Percentiles rank a stretch among this genome's conserved stretches.
These are phyloP conservation scores for Wickerhamiella kurtzmanii DNA, from an alignment of 805 yeast species.

Conservation along the genomic window DNA sequence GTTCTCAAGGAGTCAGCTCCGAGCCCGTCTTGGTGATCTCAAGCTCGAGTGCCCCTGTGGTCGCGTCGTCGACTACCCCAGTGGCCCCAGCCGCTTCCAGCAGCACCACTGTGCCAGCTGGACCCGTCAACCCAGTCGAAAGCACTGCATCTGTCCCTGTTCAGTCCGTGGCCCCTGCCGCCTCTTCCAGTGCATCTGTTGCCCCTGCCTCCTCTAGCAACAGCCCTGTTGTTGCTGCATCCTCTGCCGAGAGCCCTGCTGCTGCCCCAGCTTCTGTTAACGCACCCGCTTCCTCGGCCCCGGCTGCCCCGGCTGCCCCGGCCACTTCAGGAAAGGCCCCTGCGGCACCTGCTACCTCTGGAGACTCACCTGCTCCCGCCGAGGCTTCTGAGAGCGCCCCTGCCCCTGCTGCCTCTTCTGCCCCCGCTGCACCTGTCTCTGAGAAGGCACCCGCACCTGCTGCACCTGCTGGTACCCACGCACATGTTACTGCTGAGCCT, in stretches of 20 bases:
- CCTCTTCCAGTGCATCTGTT: neutral
- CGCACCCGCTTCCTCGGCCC: neutral
- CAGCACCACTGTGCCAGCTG: no score
- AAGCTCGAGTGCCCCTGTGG: no score
- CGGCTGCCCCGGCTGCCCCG: conserved; percentile 1
- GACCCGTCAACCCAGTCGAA: neutral
- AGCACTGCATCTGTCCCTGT: neutral
- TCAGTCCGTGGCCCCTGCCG: neutral
- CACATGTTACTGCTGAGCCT: conserved; percentile 1
- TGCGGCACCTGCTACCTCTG: neutral
- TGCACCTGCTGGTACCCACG: neutral
- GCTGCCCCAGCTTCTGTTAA: neutral
- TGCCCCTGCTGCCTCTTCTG: neutral
- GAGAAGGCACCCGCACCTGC: neutral
- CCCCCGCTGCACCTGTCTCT: neutral
- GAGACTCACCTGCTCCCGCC: conserved; percentile 1
- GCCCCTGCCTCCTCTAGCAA: neutral
- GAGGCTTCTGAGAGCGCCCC: neutral
- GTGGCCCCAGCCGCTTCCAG: no score
- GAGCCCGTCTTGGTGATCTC: no score
- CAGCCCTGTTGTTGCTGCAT: neutral
- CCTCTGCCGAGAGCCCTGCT: neutral
- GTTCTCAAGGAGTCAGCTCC: no score
- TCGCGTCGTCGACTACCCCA: no score
- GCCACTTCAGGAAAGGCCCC: neutral